Percentiles rank a stretch among this genome's conserved stretches.
These are phyloP conservation scores for Ormosia emarginata DNA, from an alignment of 306 rosid species.

Conservation along the genomic window DNA sequence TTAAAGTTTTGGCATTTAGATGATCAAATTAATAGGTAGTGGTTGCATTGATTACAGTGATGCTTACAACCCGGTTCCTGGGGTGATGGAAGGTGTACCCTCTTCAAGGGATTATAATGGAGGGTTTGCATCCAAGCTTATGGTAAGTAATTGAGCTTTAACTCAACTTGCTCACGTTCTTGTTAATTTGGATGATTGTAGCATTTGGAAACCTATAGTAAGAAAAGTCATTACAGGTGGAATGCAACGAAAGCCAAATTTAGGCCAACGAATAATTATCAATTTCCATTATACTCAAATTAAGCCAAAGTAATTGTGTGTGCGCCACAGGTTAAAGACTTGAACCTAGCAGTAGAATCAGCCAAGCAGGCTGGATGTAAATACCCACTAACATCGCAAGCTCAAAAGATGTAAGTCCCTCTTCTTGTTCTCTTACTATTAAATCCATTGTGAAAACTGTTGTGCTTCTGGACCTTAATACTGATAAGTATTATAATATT, in stretches of 20 bases:
- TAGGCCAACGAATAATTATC: background rate
- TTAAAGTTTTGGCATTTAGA: background rate
- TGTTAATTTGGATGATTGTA: background rate
- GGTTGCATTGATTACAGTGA: conserved; percentile 55
- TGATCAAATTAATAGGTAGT: background rate
- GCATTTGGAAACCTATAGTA: background rate
- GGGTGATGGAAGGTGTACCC: conserved; percentile 89
- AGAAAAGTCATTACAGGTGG: background rate
- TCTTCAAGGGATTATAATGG: conserved; percentile 85
- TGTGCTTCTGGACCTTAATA: background rate
- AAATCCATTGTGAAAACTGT: background rate
- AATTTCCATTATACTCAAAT: background rate
- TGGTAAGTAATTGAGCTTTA: conserved; percentile 48
- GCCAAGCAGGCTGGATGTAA: conserved; percentile 60
- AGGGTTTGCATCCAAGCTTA: conserved; percentile 92
- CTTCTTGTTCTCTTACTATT: conserved; percentile 6
- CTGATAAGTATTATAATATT: background rate
- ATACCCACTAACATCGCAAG: conserved; percentile 63
- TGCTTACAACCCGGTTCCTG: conserved; percentile 93
- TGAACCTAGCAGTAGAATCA: conserved; percentile 76
- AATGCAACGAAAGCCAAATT: background rate
- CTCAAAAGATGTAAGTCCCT: conserved; percentile 65
- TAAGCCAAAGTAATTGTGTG: background rate
- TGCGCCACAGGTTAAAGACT: conserved; percentile 69
- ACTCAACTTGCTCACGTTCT: conserved; percentile 4